Base-by-base conservation (phyloP, 768 basidiomycete species). In the Hypholoma sublateritium region DNA sequence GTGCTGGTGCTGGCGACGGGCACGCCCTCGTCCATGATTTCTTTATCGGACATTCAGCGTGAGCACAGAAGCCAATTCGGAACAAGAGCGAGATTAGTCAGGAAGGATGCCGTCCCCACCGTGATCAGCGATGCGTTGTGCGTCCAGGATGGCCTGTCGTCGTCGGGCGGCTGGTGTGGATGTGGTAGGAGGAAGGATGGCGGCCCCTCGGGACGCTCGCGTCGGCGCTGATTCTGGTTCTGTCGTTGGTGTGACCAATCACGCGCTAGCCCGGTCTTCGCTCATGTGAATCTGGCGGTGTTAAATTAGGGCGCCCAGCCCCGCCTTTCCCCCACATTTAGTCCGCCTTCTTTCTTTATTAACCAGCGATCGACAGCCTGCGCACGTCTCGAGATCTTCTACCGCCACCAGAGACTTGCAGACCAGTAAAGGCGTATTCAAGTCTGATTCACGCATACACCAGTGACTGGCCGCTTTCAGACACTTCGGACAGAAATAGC, bases 261-360 rank as follows among this genome's bases (percentile, higher is more conserved):
- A 53, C 41, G 39, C 51, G 51, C 51, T 35, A n/a, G 49, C 49
- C 47, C 25, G 43, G 51, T 21, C 32, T 25, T 36, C 44, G n/a
- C 42, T 36, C 46, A 47, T 53, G 53, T 53, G 53, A 53, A 45
- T 53, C 43, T 53, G 53, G 42, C 6, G 43, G 53, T 39, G 25
- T 42, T 53, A 56, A 56, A 37, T 49, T 56, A 56, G 25, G 47
- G 28, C 36, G 39, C 37, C 37, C 46, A 28, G n/a, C 39, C 55
- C 55, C 55, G 55, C 47, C 19, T 56, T 56, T 56, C 55, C 55
- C 45, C 55, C 55, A 56, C 48, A 43, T 49, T 56, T 56, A 56
- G 48, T 56, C 55, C 55, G 55, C 21, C 47, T 49, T 37, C 32
- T 49, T 41, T 14, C 45, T 49, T 36, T 41, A 49, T 42, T 56